These are phyloP conservation scores for Prototheca stagnorum DNA, from an alignment of 163 green algal species.

Conservation along the genomic window DNA sequence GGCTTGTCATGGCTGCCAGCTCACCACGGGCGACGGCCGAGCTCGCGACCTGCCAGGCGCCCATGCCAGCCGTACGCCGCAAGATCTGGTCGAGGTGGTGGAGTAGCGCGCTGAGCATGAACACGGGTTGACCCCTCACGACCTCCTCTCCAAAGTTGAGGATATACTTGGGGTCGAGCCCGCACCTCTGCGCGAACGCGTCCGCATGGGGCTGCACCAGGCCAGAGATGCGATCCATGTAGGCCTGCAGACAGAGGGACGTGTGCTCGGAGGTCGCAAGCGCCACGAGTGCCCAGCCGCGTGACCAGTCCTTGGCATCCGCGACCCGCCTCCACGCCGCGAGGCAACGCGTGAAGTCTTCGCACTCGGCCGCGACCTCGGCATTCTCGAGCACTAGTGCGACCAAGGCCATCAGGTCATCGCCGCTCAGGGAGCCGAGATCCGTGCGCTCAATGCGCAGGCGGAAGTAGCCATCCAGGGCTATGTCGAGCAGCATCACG, in stretches of 20 bases:
- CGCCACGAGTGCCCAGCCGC: conserved; percentile 32
- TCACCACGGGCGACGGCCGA: conserved; percentile 8
- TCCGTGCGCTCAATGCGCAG: conserved; percentile 46
- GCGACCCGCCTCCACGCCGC: conserved; percentile 21
- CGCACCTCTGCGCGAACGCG: conserved; percentile 30
- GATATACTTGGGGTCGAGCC: conserved; percentile 46
- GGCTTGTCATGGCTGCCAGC: conserved; percentile 17
- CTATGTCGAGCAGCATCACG: conserved; percentile 77
- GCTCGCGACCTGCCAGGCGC: conserved; percentile 52
- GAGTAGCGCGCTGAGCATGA: conserved; percentile 45
- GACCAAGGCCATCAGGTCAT: conserved; percentile 50
- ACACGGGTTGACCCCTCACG: conserved; percentile 59
- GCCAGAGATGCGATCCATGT: conserved; percentile 27
- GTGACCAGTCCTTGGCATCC: conserved; percentile 19
- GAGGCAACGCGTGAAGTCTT: conserved; percentile 27
- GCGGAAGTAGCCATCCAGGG: conserved; percentile 70
- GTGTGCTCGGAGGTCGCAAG: conserved; percentile 41
- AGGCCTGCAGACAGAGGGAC: conserved; percentile 29
- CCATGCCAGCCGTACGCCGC: conserved; percentile 40
- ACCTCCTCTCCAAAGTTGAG: conserved; percentile 86
- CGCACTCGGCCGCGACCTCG: conserved; percentile 21
- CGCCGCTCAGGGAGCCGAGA: conserved; percentile 23
- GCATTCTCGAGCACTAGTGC: conserved; percentile 44
- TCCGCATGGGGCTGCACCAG: conserved; percentile 44
- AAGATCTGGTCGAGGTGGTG: conserved; percentile 40